Percentiles rank a stretch among this genome's conserved stretches.
Conservation (phyloP, 371 early-diverging fungal species). For the Zychaea mexicana region DNA sequence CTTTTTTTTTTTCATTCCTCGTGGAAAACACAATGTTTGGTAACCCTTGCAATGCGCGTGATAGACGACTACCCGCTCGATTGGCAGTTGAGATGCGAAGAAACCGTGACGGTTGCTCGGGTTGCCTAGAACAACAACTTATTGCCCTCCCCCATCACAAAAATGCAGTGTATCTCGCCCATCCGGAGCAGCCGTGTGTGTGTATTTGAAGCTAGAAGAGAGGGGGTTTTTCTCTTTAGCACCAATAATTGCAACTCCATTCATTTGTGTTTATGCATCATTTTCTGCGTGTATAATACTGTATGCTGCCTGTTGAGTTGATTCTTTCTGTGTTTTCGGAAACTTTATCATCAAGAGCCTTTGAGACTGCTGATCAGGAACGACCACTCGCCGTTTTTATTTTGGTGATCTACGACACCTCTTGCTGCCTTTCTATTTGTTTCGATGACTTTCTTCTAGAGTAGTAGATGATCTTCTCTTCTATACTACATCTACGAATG, state of each 20-base stretch:
- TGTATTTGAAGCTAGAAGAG: no score
- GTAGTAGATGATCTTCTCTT: no score
- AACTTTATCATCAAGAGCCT: no score
- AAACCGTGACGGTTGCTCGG: slow-evolving; percentile 2
- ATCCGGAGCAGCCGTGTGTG: no score
- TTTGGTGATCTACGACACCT: background rate
- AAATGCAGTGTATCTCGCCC: background rate
- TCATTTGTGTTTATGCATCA: background rate
- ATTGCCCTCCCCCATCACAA: background rate
- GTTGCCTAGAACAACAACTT: background rate
- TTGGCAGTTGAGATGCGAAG: slow-evolving; percentile 3
- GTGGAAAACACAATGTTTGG: background rate
- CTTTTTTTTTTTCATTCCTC: background rate
- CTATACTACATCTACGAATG: no score
- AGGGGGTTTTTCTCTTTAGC: no score
- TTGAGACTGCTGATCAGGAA: background rate
- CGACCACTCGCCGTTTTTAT: no score
- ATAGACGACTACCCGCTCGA: background rate
- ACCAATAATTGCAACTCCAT: background rate
- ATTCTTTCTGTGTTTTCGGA: no score
- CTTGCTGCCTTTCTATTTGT: background rate
- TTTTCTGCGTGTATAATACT: no score
- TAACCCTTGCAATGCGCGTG: slow-evolving; percentile 4
- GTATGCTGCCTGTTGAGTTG: no score
- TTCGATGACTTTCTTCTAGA: background rate